Evolutionary conservation across 148 eudicot species (phyloP), one percentile per base, ranked within the genome.

Genomic region (Rhododendron vialii): DNA sequence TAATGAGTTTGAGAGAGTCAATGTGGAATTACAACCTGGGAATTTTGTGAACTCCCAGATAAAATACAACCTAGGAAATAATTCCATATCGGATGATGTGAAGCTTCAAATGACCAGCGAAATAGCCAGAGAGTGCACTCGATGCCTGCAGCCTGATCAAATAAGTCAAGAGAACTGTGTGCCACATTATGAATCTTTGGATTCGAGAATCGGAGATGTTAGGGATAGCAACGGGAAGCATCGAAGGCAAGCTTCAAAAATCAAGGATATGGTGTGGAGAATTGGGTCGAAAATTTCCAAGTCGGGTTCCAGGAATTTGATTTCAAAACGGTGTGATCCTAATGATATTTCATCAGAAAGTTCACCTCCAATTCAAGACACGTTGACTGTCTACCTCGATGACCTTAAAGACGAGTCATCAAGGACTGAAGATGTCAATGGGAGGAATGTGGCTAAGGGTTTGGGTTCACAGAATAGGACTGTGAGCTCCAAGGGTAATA

Each of bases 21-120:
- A 78, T 55, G 89, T 89, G 30, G 89, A 87, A 81, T 51, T 89
- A 69, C 43, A 45, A 76, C 87, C 84, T 1, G 89, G 89, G 33
- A 89, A 89, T 61, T 71, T n/a, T n/a, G 88, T 89, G 30, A 84
- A 83, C 78, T 59, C 87, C 80, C 81, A 80, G 2, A 36, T 89
- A 63, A 75, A 3, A 78, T 80, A 80, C 77, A 73, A 89, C 6
- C 67, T 88, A 24, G 73, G 85, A 35, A 84, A 15, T 5, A 61
- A 28, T 36, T 51, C 45, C 7, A 28, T 85, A 18, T 45, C 83
- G 7, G 74, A 76, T 33, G 83, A 84, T 36, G 63, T 74, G 67
- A 89, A 81, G 83, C 67, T 55, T n/a, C 79, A 84, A 24, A 36
- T 81, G 35, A 43, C 36, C 7, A 75, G 83, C 55, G 75, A 86